Evolutionary conservation across 169 alveolate genomes (phyloP), one percentile per base, ranked within the genome.

Genomic region (Plasmodium gaboni): DNA sequence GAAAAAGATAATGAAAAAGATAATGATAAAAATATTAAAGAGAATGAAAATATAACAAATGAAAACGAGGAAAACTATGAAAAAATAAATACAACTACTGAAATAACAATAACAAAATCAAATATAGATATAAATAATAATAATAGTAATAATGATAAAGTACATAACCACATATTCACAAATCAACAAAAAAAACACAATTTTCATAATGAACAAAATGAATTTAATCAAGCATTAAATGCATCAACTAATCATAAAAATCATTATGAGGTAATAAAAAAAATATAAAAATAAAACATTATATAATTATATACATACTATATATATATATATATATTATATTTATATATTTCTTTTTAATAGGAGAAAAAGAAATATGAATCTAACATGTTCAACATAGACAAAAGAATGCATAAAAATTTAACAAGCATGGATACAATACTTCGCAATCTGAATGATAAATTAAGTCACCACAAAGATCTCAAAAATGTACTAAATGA

Each of bases 371-470:
- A 6, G 65, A 38, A 38, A 1, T 61, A 63, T 15, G 89, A 76
- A 64, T 76, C 89, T 12, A 42, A 64, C 28, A 76, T 76, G 89
- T 76, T 48, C 48, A 76, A 65, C 7, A 32, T 76, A 42, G 89
- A 76, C 19, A 76, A 76, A 48, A 76, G 51, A 50, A 76, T 76
- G 89, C 89, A 76, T 65, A 76, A 19, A 24, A 76, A 46, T 22
- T 24, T 76, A 71, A 22, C 61, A 13, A 76, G 24, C 59, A 32
- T 76, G 12, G 76, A 76, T 22, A 68, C 6, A 64, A 53, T 76
- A 22, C 51, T 76, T 12, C 65, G 19, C 32, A 74, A 71, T 19
- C 57, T 76, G 5, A 76, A 76, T 53, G 74, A 63, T 5, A 76
- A 76, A 44, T 64, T 76, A 42, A 76, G 32, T 26, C 74, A 57